Base-by-base conservation (phyloP, 2,329 filamentous ascomycete genomes). In the Alternaria consortialis region DNA sequence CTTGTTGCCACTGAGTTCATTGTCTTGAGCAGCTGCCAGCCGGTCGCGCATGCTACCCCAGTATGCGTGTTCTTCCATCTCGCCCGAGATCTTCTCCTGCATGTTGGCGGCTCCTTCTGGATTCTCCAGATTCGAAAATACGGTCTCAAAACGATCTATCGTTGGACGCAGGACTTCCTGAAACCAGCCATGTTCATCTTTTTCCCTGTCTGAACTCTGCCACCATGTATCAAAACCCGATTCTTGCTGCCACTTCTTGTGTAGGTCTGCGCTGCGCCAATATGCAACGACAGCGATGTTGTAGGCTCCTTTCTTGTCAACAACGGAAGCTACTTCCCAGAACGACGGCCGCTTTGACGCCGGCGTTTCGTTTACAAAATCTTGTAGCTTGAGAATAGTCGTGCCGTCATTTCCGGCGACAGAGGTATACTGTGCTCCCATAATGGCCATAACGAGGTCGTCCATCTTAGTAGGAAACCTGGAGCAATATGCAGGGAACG, bases 21-120 rank as follows among this genome's bases (percentile, higher is more conserved):
- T 77, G 25, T 70, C 77, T 63, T 83, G 81, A 6, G 77, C 70
- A 3, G 69, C 67, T 3, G 81, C 73, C 13, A 83, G 58, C 5
- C 82, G 76, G 61, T 84, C 81, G 13, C 81, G 75, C 80, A 82
- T 82, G 64, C 80, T 81, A 2, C 81, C 82, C 80, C 80, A 83
- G 63, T 83, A 84, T 1, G 74, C 79, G 62, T 84, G 82, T 66
- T 83, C 79, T 37, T 73, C 64, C 15, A 84, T 70, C 31, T 74
- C 72, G 0, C 79, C 79, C 17, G 75, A 79, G 5, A 81, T 69
- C 2, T 62, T 60, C 5, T 77, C 74, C 5, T 77, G 65, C 80
- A 84, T 79, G 59, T 81, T 69, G 7, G 79, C 80, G 8, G 75
- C 78, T 12, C 81, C 81, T 59, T 84, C 81, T 5, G 75, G 74